Evolutionary conservation across 352 stramenopile species (phyloP), one percentile per base, ranked within the genome.

Genomic region (Phytophthora pluvialis): DNA sequence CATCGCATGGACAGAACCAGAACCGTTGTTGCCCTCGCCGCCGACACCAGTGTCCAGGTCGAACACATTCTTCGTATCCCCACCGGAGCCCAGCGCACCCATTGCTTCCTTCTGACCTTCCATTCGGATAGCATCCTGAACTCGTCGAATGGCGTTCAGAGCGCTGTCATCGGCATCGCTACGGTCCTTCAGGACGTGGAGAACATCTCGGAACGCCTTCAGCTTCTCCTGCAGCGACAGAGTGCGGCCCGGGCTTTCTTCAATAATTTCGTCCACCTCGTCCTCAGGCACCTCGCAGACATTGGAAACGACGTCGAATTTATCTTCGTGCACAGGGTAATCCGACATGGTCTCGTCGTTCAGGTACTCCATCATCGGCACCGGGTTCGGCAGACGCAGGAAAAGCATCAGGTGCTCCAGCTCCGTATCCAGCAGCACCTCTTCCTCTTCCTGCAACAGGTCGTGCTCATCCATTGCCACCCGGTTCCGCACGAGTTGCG

Each of bases 281-380:
- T 93, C 84, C 50, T 91, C 83, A 0, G 81, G 77, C 9, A 93
- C 79, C 38, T 92, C 81, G 43, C 84, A 83, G 1, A 75, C 48
- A 25, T 74, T 81, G 47, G 90, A 77, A 15, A 94, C 74, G n/a
- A 91, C 70, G 31, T 95, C 86, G 18, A 95, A 93, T 52, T 91
- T 91, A 54, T 95, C 86, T 68, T 93, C 86, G 48, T 95, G 83
- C 53, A 93, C 72, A 7, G 77, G 78, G 44, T 90, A 85, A 28
- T 91, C 78, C 28, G 80, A 86, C 50, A 84, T 77, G 5, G 55
- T 73, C 26, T 95, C 83, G 55, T 93, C 86, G 49, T 93, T 85
- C 16, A 93, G 71, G 49, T 88, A 90, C 39, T 91, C 83, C 26
- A 72, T 77, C 39, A 95, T 66, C 1, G 81, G 78, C 61, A 92